phyloP scores from a whole-genome alignment of 148 eudicot genomes.

The Camellia japonica region DNA sequence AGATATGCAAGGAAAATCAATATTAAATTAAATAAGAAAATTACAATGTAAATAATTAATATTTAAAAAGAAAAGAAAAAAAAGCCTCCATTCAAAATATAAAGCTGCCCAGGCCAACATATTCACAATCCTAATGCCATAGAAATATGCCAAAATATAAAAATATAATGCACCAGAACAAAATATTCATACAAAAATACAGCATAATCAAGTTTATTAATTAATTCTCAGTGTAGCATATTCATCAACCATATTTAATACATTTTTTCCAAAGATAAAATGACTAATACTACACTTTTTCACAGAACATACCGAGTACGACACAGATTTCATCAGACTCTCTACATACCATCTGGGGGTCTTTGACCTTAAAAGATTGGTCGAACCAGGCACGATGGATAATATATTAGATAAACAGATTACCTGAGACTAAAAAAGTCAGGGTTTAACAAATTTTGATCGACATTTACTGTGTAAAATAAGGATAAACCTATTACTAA shows the following conservation, averaged over 20 bases:
- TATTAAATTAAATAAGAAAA: no score
- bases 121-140: neutral
- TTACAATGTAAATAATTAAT: no score
- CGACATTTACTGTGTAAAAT: slow-evolving; percentile 31
- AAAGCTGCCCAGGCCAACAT: neutral
- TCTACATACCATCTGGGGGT: slow-evolving; percentile 18
- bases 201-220: neutral
- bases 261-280: neutral
- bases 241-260: neutral
- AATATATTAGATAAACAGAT: slow-evolving; percentile 10
- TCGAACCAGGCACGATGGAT: slow-evolving; percentile 17
- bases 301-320: neutral
- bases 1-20: no score
- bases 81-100: no score
- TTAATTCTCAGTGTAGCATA: neutral
- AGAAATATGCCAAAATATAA: neutral
- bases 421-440: slow-evolving; percentile 23
- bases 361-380: slow-evolving; percentile 30
- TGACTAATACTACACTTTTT: neutral
- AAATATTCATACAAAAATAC: neutral
- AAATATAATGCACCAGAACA: neutral
- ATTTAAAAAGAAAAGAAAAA: no score
- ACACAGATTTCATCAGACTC: slow-evolving; percentile 2
- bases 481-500: slow-evolving; percentile 23
- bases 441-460: slow-evolving; percentile 21